These are phyloP conservation scores for Xenoacremonium recifei DNA, from an alignment of 2,329 filamentous ascomycete species.

Conservation along the genomic window DNA sequence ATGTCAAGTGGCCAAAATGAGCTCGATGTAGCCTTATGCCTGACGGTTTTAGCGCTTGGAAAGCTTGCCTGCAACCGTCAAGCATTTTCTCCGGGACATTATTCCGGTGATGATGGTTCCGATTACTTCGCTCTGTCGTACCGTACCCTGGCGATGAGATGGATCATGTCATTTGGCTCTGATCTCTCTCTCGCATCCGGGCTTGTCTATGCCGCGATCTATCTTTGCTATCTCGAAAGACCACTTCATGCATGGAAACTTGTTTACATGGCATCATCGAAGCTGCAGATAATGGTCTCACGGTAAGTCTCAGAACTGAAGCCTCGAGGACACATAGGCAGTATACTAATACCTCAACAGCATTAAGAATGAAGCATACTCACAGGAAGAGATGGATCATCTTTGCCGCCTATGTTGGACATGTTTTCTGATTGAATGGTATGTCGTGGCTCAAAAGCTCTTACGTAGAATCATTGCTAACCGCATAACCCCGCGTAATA, in stretches of 20 bases:
- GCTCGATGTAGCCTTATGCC: too few species aligned
- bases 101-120: too few species aligned
- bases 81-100: too few species aligned
- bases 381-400: too few species aligned
- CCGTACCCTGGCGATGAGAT: not conserved
- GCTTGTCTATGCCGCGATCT: slow-evolving; percentile 14
- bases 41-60: too few species aligned
- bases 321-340: not conserved
- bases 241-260: slow-evolving; percentile 19
- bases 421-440: slow-evolving; percentile 26
- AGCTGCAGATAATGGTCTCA: slow-evolving; percentile 16
- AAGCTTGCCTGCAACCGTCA: too few species aligned
- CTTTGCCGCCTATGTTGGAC: slow-evolving; percentile 23
- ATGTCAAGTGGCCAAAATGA: not conserved
- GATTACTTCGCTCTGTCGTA: not conserved
- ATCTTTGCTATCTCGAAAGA: slow-evolving; percentile 14
- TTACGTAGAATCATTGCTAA: not conserved
- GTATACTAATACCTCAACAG: not conserved
- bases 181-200: not conserved
- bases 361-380: not conserved
- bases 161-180: not conserved
- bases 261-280: slow-evolving; percentile 19
- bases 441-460: not conserved
- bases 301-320: slow-evolving; percentile 3
- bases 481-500: slow-evolving; percentile 2